Percentiles rank a stretch among this genome's conserved stretches.
These are phyloP conservation scores for Saturnispora gosingensis DNA, from an alignment of 805 yeast species.

Conservation along the genomic window DNA sequence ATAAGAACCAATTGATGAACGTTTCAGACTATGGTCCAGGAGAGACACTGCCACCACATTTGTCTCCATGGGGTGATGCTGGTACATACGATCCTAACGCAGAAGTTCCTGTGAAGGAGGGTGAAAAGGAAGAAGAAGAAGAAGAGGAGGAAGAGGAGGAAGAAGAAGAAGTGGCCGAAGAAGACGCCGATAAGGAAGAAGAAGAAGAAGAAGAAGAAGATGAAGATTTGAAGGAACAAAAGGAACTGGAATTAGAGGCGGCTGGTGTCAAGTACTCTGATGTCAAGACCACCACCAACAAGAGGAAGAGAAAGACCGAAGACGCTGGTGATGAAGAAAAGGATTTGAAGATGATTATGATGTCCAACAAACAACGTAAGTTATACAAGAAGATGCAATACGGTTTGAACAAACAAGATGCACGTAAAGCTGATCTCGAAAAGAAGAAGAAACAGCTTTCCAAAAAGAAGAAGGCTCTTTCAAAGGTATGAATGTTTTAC, in stretches of 20 bases:
- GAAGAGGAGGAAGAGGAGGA: conserved; percentile 32
- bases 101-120: conserved; percentile 31
- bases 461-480: conserved; percentile 40
- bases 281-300: conserved; percentile 25
- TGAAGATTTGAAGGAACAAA: conserved; percentile 47
- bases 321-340: conserved; percentile 45
- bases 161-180: conserved; percentile 42
- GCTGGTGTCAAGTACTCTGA: conserved; percentile 76
- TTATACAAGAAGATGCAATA: conserved; percentile 92
- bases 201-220: conserved; percentile 44
- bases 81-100: conserved; percentile 82
- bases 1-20: conserved; percentile 63
- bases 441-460: conserved; percentile 40
- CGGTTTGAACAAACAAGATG: conserved; percentile 75
- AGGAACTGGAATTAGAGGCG: conserved; percentile 85
- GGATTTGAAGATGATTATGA: conserved; percentile 89
- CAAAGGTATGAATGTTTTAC: conserved; percentile 3
- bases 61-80: conserved; percentile 98
- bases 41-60: conserved; percentile 89
- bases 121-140: conserved; percentile 35
- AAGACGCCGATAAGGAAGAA: conserved; percentile 43
- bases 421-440: conserved; percentile 56
- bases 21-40: conserved; percentile 88
- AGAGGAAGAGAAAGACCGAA: conserved; percentile 23
- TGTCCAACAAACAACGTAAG: conserved; percentile 93